Conservation (phyloP, 345 rosid species). For the Tarenaya hassleriana region DNA sequence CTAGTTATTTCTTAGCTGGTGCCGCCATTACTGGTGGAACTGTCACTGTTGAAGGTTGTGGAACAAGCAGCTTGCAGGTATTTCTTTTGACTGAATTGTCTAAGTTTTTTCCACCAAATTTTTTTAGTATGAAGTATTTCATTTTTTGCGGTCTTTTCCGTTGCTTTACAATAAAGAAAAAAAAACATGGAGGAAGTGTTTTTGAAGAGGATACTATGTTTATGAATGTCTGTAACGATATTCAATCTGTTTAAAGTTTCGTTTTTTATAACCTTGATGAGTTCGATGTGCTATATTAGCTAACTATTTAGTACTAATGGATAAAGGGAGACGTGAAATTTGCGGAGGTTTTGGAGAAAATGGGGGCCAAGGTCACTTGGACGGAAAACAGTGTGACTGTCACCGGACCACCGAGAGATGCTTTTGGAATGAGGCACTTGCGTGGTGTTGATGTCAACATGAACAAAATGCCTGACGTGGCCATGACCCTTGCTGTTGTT, state of each 20-base stretch:
- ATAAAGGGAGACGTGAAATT: slow-evolving; percentile 86
- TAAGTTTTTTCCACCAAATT: no score
- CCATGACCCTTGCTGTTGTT: slow-evolving; percentile 95
- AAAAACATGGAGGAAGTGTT: no score
- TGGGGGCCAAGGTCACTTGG: slow-evolving; percentile 96
- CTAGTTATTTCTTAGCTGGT: slow-evolving; percentile 96
- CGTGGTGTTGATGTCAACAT: slow-evolving; percentile 79
- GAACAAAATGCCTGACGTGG: slow-evolving; percentile 99
- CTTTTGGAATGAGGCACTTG: slow-evolving; percentile 66
- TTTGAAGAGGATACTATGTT: not conserved
- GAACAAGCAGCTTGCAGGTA: slow-evolving; percentile 92
- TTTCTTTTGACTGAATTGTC: not conserved
- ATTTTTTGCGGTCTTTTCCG: no score
- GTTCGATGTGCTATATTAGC: not conserved
- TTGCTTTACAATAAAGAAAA: no score
- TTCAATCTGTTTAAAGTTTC: not conserved
- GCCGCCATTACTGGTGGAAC: slow-evolving; percentile 96
- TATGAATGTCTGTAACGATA: not conserved
- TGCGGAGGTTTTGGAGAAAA: slow-evolving; percentile 90
- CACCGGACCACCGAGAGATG: slow-evolving; percentile 73
- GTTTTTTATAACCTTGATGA: not conserved
- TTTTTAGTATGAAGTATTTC: no score
- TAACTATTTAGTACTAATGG: slow-evolving; percentile 3
- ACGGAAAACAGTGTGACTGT: slow-evolving; percentile 87
- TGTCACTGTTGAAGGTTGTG: slow-evolving; percentile 93